phyloP scores from a whole-genome alignment of 2,329 filamentous ascomycete genomes.

The Phialocephala sp. region DNA sequence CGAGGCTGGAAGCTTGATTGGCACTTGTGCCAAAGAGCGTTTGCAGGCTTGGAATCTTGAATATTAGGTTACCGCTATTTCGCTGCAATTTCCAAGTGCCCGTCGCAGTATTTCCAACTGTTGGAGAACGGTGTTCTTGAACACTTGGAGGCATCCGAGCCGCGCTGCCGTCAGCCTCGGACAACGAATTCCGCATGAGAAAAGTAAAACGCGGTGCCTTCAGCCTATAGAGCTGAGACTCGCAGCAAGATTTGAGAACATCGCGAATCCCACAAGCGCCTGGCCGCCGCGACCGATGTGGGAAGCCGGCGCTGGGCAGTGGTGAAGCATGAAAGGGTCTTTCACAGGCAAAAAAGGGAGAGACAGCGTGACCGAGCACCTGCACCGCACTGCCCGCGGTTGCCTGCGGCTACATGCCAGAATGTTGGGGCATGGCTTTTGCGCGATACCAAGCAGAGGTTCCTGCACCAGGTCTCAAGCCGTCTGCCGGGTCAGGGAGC shows the following conservation, averaged over 20 bases:
- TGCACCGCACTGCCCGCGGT: background rate
- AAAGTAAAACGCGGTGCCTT: slow-evolving; percentile 22
- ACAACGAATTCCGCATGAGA: slow-evolving; percentile 24
- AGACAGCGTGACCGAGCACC: slow-evolving; percentile 4
- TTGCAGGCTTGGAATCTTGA: slow-evolving; percentile 1
- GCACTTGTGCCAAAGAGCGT: background rate
- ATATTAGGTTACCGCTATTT: background rate
- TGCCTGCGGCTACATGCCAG: background rate
- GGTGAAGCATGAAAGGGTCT: slow-evolving; percentile 8
- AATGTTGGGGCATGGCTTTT: background rate
- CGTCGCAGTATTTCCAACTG: background rate
- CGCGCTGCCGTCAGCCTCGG: slow-evolving; percentile 12
- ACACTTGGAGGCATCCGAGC: slow-evolving; percentile 7
- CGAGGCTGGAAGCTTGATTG: background rate
- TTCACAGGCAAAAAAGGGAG: slow-evolving; percentile 14
- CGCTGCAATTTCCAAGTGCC: background rate
- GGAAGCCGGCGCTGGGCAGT: background rate
- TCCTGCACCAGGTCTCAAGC: background rate
- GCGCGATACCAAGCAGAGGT: background rate
- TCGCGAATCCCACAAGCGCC: slow-evolving; percentile 21
- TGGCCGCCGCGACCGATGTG: background rate
- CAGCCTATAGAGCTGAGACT: slow-evolving; percentile 27
- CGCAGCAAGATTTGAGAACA: slow-evolving; percentile 20
- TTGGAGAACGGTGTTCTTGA: background rate
- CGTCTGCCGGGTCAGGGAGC: background rate